These are phyloP conservation scores for Monotropa hypopitys DNA, from an alignment of 179 eudicot genomes.

Conservation along the genomic window DNA sequence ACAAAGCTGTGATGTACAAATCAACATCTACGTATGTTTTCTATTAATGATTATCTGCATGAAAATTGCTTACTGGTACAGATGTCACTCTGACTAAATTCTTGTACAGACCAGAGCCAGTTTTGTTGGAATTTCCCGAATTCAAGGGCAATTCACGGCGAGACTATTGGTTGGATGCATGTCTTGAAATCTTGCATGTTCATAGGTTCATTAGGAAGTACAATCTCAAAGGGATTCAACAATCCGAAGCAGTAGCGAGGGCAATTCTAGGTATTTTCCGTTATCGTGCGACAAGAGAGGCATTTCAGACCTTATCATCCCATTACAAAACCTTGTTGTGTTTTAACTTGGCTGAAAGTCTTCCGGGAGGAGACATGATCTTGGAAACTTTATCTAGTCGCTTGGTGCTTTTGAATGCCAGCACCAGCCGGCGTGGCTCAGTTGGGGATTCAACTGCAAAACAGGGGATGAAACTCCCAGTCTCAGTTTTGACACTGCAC, in stretches of 20 bases:
- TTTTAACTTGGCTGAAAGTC: slow-evolving; percentile 81
- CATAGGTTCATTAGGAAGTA: slow-evolving; percentile 59
- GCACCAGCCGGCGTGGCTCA: slow-evolving; percentile 23
- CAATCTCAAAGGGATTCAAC: slow-evolving; percentile 46
- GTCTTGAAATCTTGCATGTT: slow-evolving; percentile 53
- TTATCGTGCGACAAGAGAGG: slow-evolving; percentile 73
- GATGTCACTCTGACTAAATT: slow-evolving; percentile 10
- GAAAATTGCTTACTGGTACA: slow-evolving; percentile 3
- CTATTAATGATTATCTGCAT: neutral
- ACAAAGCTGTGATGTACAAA: slow-evolving; percentile 89
- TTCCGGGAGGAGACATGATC: slow-evolving; percentile 75
- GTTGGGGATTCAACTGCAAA: slow-evolving; percentile 22
- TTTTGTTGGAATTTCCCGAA: slow-evolving; percentile 78
- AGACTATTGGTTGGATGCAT: slow-evolving; percentile 79
- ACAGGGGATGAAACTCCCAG: slow-evolving; percentile 25
- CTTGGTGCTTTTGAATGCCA: slow-evolving; percentile 32
- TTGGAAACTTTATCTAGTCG: slow-evolving; percentile 58
- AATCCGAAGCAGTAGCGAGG: slow-evolving; percentile 69
- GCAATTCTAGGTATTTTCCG: slow-evolving; percentile 64
- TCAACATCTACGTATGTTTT: slow-evolving; percentile 50
- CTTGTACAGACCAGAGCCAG: slow-evolving; percentile 59
- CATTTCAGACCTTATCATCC: slow-evolving; percentile 44
- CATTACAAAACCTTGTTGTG: slow-evolving; percentile 56
- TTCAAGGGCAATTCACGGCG: slow-evolving; percentile 76
- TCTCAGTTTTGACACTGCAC: slow-evolving; percentile 38